These are phyloP conservation scores for Wallacemonas sp. DNA, from an alignment of 208 protist species.

Conservation along the genomic window DNA sequence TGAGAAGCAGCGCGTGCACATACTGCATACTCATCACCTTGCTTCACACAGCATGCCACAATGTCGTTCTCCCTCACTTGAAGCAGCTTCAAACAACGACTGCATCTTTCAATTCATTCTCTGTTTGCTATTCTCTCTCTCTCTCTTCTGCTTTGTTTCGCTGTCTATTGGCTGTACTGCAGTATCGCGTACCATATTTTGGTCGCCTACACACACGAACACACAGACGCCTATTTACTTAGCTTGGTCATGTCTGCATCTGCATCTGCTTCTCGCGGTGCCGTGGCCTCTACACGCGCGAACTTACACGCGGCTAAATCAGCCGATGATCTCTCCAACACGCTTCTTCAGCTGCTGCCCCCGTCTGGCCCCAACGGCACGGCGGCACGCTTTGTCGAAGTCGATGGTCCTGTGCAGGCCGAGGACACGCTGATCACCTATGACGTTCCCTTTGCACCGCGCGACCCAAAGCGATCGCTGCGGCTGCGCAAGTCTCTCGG, in stretches of 20 bases:
- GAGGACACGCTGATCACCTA: slow-evolving; percentile 71
- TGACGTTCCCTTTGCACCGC: slow-evolving; percentile 72
- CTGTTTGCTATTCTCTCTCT: background rate
- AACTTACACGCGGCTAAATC: background rate
- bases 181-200: no score
- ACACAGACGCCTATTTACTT: no score
- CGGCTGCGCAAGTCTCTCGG: slow-evolving; percentile 52
- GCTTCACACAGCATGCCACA: no score
- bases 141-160: background rate
- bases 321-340: slow-evolving; percentile 20
- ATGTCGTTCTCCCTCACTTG: no score
- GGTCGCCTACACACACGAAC: no score
- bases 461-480: slow-evolving; percentile 61
- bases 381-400: slow-evolving; percentile 49
- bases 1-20: no score
- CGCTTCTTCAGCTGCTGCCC: slow-evolving; percentile 40
- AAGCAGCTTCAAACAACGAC: no score
- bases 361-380: background rate
- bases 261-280: no score
- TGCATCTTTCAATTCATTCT: background rate
- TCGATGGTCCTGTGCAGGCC: slow-evolving; percentile 62
- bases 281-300: background rate
- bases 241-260: no score
- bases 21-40: no score
- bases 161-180: background rate